Conservation (phyloP, 495 filamentous ascomycete species). For the Xylaria grammica region DNA sequence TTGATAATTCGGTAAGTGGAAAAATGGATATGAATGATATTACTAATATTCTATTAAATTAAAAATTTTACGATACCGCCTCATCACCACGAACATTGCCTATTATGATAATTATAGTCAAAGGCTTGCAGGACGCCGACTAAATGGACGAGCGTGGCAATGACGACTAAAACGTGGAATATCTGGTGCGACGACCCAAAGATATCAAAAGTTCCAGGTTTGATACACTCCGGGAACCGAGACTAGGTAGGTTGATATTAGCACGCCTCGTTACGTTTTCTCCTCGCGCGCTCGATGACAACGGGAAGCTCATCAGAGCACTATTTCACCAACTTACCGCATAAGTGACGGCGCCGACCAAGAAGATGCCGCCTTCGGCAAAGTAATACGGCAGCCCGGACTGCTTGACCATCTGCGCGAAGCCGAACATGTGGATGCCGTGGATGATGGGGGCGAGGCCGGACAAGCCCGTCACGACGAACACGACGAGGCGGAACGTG, state of each 20-base stretch:
- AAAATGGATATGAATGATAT: neutral
- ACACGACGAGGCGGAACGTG: constrained; percentile 44
- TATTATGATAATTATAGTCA: constrained; percentile 48
- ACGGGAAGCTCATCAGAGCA: too few relatives aligned
- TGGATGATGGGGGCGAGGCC: constrained; percentile 55
- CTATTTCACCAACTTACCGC: constrained; percentile 40
- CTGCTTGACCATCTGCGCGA: constrained; percentile 43
- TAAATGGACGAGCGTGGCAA: constrained; percentile 63
- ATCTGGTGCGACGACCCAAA: constrained; percentile 68
- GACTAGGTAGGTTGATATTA: constrained; percentile 33
- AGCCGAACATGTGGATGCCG: constrained; percentile 48
- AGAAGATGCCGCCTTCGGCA: constrained; percentile 40
- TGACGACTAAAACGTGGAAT: constrained; percentile 68
- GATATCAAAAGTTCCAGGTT: constrained; percentile 61
- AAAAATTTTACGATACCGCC: neutral
- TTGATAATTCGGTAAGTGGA: neutral
- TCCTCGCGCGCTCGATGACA: neutral
- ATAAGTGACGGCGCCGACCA: constrained; percentile 48
- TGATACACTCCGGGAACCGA: constrained; percentile 45
- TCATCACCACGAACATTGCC: constrained; percentile 26
- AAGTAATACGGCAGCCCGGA: constrained; percentile 55
- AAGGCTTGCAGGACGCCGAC: constrained; percentile 63
- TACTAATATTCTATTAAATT: neutral
- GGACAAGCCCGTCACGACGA: constrained; percentile 53
- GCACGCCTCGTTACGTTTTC: constrained; percentile 23